These are phyloP conservation scores for Colletotrichum incanum DNA, from an alignment of 2,329 filamentous ascomycete genomes.

Conservation along the genomic window DNA sequence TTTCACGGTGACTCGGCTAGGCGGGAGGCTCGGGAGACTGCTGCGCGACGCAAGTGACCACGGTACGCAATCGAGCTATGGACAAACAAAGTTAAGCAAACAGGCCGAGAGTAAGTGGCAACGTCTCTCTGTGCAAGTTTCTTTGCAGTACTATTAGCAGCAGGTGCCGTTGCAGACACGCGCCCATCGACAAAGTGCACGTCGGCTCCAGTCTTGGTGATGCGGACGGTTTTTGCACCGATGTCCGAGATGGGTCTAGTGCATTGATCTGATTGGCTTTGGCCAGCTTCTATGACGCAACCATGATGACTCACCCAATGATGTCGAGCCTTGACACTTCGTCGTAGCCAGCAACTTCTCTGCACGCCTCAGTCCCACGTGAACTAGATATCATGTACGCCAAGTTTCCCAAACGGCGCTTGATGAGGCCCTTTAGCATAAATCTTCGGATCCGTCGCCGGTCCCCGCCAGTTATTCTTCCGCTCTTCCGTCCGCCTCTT, in stretches of 20 bases:
- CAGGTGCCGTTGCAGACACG: constrained; percentile 19
- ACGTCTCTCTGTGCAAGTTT: neutral
- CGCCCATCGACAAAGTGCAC: neutral
- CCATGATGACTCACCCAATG: constrained; percentile 21
- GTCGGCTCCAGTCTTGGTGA: constrained; percentile 4
- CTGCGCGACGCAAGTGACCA: constrained; percentile 1
- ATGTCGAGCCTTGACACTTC: neutral
- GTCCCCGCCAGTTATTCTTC: constrained; percentile 10
- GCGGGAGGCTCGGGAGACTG: constrained; percentile 2
- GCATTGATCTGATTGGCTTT: neutral
- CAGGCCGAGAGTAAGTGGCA: neutral
- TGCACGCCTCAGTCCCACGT: neutral
- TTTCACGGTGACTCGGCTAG: constrained; percentile 15
- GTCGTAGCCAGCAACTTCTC: neutral
- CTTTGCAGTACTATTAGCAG: neutral
- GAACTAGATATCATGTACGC: constrained; percentile 1
- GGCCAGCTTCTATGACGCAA: constrained; percentile 19
- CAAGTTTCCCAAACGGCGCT: constrained; percentile 14
- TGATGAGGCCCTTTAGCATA: neutral
- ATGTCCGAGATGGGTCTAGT: constrained; percentile 38
- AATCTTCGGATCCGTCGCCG: constrained; percentile 18
- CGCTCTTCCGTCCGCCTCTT: constrained; percentile 25
- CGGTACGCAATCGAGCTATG: constrained; percentile 16
- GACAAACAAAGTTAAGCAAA: neutral
- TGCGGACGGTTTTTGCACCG: constrained; percentile 49